Evolutionary conservation across 2,329 filamentous ascomycete species (phyloP).

Genomic region (Ascochyta rabiei): DNA sequence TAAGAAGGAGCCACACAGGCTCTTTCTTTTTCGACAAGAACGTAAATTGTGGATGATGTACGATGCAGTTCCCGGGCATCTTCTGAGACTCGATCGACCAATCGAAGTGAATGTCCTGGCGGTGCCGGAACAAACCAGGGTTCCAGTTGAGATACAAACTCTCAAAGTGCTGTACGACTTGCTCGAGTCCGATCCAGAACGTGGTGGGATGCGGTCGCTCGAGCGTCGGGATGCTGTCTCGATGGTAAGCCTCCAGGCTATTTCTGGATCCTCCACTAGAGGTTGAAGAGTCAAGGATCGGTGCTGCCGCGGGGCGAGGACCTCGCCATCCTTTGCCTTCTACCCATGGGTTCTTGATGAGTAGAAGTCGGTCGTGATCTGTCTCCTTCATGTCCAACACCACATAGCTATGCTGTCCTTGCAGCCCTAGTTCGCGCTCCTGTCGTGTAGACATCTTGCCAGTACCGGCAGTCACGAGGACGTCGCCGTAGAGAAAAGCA

Average conservation of each 20-base stretch:
- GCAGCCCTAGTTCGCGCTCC: slow-evolving; percentile 80
- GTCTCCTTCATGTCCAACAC: slow-evolving; percentile 78
- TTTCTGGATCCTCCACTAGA: slow-evolving; percentile 21
- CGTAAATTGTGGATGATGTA: slow-evolving; percentile 67
- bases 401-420: slow-evolving; percentile 92
- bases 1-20: slow-evolving; percentile 82
- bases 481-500: slow-evolving; percentile 77
- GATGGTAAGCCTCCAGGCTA: slow-evolving; percentile 30
- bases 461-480: slow-evolving; percentile 88
- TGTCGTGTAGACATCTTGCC: slow-evolving; percentile 78
- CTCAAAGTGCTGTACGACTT: slow-evolving; percentile 89
- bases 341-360: slow-evolving; percentile 97
- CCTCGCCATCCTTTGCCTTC: slow-evolving; percentile 78
- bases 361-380: slow-evolving; percentile 67
- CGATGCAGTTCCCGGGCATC: slow-evolving; percentile 74
- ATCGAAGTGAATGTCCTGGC: slow-evolving; percentile 87
- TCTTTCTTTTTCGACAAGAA: slow-evolving; percentile 61
- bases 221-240: slow-evolving; percentile 36
- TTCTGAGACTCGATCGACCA: slow-evolving; percentile 67
- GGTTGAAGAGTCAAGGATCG: slow-evolving; percentile 24
- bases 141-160: slow-evolving; percentile 99
- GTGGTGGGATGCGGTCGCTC: slow-evolving; percentile 67
- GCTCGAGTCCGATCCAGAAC: slow-evolving; percentile 91
- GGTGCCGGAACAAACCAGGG: slow-evolving; percentile 76
- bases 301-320: slow-evolving; percentile 31